Evolutionary conservation across 192 early-diverging fungal genomes (phyloP).

Genomic region (Piromyces finnis): DNA sequence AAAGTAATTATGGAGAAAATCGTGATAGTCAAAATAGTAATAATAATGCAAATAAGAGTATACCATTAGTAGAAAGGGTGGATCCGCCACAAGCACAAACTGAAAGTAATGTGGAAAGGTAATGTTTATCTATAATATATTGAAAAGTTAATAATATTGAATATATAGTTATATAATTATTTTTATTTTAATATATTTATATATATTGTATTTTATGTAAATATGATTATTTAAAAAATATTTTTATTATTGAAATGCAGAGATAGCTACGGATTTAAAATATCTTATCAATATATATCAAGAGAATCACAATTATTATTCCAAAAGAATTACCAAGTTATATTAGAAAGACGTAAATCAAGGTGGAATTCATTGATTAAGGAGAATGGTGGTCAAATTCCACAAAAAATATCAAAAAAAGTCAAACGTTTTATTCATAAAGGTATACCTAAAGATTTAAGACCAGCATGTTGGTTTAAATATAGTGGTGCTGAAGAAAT

Average conservation of each 20-base stretch:
- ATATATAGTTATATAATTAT: too few relatives aligned
- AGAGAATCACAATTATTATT: background rate
- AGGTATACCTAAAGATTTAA: constrained; percentile 52
- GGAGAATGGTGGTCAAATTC: background rate
- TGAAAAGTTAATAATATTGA: too few relatives aligned
- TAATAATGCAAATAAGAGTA: background rate
- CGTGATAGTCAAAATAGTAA: background rate
- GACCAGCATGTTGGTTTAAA: constrained; percentile 48
- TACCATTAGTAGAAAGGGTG: background rate
- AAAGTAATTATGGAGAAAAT: background rate
- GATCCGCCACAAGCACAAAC: background rate
- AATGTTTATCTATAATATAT: too few relatives aligned
- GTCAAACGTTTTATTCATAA: constrained; percentile 61
- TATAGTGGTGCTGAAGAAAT: constrained; percentile 51
- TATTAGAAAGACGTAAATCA: background rate
- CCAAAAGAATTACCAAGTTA: background rate
- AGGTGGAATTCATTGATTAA: background rate
- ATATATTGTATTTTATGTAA: too few relatives aligned
- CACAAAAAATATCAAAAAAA: constrained; percentile 1
- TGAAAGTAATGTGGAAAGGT: background rate
- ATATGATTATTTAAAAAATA: too few relatives aligned
- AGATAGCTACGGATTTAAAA: background rate
- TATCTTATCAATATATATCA: background rate
- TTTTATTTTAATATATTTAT: too few relatives aligned
- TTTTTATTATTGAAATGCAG: too few relatives aligned